Evolutionary conservation across 352 stramenopile species (phyloP).

Genomic region (Phytophthora palmivora): DNA sequence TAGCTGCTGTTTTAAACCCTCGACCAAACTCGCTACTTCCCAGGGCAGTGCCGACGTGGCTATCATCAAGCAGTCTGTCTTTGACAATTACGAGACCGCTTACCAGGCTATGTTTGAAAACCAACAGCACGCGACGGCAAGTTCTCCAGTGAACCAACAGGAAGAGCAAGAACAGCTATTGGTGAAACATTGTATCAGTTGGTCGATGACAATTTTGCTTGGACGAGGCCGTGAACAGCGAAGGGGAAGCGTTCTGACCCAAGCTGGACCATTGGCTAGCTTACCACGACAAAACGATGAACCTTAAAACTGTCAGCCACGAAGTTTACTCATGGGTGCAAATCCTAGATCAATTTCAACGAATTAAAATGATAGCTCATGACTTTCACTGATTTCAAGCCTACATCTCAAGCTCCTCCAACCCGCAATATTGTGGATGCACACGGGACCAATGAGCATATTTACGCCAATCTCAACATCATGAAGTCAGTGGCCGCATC

Average conservation of each 20-base stretch:
- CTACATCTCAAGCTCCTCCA: no score
- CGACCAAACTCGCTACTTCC: constrained; percentile 6
- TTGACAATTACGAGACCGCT: constrained; percentile 2
- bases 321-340: constrained; percentile 18
- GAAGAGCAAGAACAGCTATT: constrained; percentile 8
- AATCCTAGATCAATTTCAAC: constrained; percentile 4
- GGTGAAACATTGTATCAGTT: not conserved
- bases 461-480: no score
- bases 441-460: no score
- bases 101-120: not conserved
- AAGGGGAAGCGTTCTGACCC: constrained; percentile 2
- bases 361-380: constrained; percentile 22
- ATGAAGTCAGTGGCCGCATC: no score
- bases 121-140: not conserved
- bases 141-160: not conserved
- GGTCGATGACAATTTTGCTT: constrained; percentile 9
- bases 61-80: no score
- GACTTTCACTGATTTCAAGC: no score
- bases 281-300: constrained; percentile 6
- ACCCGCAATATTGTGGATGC: no score
- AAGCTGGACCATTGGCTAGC: constrained; percentile 16
- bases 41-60: constrained; percentile 4
- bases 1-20: constrained; percentile 22
- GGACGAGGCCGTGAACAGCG: not conserved
- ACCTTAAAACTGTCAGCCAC: constrained; percentile 2